Conservation (phyloP, 2,329 filamentous ascomycete species). For the Fusarium haematococcum region DNA sequence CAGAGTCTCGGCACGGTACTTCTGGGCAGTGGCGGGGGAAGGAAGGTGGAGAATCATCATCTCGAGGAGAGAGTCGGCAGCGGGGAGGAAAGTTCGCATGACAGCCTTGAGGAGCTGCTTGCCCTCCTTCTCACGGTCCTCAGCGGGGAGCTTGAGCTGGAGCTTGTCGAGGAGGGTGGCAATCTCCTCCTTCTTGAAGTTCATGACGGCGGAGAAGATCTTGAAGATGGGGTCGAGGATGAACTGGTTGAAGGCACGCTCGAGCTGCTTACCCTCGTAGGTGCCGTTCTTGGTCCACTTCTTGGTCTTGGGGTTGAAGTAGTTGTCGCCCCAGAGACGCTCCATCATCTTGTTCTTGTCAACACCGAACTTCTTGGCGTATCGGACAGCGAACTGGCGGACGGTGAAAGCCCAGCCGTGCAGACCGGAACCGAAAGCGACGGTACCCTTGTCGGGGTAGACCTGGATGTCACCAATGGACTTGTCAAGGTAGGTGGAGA, state of each 20-base stretch:
- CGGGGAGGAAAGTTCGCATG: constrained; percentile 99
- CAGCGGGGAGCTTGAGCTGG: constrained; percentile 86
- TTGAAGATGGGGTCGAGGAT: constrained; percentile 99
- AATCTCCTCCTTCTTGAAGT: constrained; percentile 98
- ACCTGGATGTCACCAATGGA: constrained; percentile 97
- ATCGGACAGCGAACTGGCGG: constrained; percentile 94
- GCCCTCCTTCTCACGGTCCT: constrained; percentile 95
- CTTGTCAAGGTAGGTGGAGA: constrained; percentile 99
- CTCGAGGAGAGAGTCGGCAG: constrained; percentile 97
- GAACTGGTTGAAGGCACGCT: constrained; percentile 99
- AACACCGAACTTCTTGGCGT: constrained; percentile 99
- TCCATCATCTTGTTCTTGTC: constrained; percentile 99
- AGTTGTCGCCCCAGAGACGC: constrained; percentile 99
- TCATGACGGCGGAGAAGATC: constrained; percentile 96
- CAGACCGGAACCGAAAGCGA: constrained; percentile 99
- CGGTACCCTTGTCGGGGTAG: constrained; percentile 96
- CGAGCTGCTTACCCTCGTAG: constrained; percentile 87
- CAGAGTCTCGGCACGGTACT: constrained; percentile 97
- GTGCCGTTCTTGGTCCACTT: constrained; percentile 95
- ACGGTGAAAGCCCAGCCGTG: constrained; percentile 99
- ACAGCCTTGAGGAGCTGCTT: constrained; percentile 98
- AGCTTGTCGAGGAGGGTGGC: constrained; percentile 89
- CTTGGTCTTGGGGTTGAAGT: constrained; percentile 99
- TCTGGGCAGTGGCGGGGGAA: constrained; percentile 94
- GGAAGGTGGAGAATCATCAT: constrained; percentile 99